These are phyloP conservation scores for Haplosporangium gracile DNA, from an alignment of 192 early-diverging fungal species.

Conservation along the genomic window DNA sequence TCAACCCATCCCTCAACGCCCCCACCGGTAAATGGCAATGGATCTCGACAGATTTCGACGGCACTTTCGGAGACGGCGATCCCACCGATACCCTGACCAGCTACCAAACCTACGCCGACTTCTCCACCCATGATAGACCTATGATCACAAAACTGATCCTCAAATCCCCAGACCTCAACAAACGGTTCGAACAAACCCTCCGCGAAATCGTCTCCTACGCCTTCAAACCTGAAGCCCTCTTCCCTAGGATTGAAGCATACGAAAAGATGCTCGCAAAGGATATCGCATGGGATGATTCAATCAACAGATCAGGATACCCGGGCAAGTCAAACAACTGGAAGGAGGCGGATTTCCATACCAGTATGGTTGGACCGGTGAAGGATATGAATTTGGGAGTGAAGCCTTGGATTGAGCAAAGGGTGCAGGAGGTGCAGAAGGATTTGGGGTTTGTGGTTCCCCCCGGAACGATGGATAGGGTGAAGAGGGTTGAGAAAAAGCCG, in stretches of 20 bases:
- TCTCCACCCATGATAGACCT: slow-evolving; percentile 29
- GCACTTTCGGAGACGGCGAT: slow-evolving; percentile 53
- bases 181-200: slow-evolving; percentile 39
- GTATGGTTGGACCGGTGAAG: slow-evolving; percentile 5
- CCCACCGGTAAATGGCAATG: slow-evolving; percentile 40
- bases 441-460: slow-evolving; percentile 11
- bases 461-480: slow-evolving; percentile 1
- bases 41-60: slow-evolving; percentile 59
- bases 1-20: slow-evolving; percentile 29
- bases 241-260: slow-evolving; percentile 29
- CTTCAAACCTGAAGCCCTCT: slow-evolving; percentile 20
- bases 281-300: slow-evolving; percentile 35
- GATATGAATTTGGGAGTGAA: slow-evolving; percentile 17
- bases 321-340: slow-evolving; percentile 11
- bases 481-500: neutral
- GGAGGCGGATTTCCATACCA: neutral
- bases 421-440: neutral
- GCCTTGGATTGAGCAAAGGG: slow-evolving; percentile 7
- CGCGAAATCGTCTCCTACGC: slow-evolving; percentile 28
- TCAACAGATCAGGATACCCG: neutral
- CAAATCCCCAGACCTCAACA: slow-evolving; percentile 20
- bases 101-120: slow-evolving; percentile 26
- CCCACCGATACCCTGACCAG: slow-evolving; percentile 18
- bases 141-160: slow-evolving; percentile 34
- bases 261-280: slow-evolving; percentile 43